These are phyloP conservation scores for Helminthosporium solani DNA, from an alignment of 2,329 filamentous ascomycete species.

Conservation along the genomic window DNA sequence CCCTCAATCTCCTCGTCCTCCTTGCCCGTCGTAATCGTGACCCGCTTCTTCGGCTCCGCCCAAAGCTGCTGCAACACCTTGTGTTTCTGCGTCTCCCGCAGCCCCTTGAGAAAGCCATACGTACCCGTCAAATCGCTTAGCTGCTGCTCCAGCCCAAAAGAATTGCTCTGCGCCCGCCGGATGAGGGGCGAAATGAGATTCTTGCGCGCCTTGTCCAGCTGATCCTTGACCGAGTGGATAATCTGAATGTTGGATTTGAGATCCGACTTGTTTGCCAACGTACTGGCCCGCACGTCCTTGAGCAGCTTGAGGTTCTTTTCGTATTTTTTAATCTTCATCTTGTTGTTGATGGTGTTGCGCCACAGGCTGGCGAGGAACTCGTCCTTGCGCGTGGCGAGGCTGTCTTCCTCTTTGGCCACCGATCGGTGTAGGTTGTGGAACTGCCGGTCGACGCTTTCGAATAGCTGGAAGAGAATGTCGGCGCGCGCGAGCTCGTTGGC, in stretches of 20 bases:
- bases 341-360: conserved; percentile 80
- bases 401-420: conserved; percentile 78
- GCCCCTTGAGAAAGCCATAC: conserved; percentile 71
- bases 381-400: conserved; percentile 76
- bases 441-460: conserved; percentile 86
- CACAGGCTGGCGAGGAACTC: conserved; percentile 83
- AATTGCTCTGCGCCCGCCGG: conserved; percentile 65
- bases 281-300: conserved; percentile 74
- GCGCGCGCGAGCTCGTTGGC: conserved; percentile 79
- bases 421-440: conserved; percentile 85
- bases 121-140: conserved; percentile 79
- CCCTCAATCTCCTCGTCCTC: conserved; percentile 17
- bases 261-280: conserved; percentile 82
- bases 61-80: conserved; percentile 78
- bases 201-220: conserved; percentile 77
- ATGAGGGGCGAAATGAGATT: conserved; percentile 86
- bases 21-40: conserved; percentile 26
- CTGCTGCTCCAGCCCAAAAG: conserved; percentile 78
- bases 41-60: conserved; percentile 31
- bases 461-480: conserved; percentile 79
- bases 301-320: conserved; percentile 85
- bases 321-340: conserved; percentile 78
- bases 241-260: conserved; percentile 84
- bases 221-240: conserved; percentile 79
- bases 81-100: conserved; percentile 77